These are phyloP conservation scores for Gossypioides kirkii DNA, from an alignment of 345 rosid genomes.

Conservation along the genomic window DNA sequence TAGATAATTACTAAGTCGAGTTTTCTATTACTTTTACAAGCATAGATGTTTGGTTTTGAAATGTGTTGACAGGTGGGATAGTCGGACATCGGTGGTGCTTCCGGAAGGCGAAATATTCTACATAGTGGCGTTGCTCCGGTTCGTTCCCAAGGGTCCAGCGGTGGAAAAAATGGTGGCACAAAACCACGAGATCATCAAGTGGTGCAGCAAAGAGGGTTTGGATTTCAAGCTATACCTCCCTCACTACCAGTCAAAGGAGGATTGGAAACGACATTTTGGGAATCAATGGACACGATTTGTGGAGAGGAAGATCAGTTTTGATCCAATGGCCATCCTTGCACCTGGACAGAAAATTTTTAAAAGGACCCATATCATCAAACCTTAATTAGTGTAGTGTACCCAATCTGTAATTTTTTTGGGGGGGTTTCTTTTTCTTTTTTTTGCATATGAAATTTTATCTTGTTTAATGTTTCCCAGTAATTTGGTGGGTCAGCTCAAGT, in stretches of 20 bases:
- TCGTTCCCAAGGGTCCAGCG: conserved; percentile 29
- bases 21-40: neutral
- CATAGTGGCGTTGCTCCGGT: conserved; percentile 79
- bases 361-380: conserved; percentile 27
- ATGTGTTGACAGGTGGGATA: conserved; percentile 55
- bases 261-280: conserved; percentile 85
- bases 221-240: conserved; percentile 87
- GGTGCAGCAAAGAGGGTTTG: conserved; percentile 42
- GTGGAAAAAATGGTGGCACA: conserved; percentile 53
- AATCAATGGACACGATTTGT: conserved; percentile 62
- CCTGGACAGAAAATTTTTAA: conserved; percentile 85
- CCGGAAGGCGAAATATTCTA: conserved; percentile 87
- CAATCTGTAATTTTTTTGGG: neutral
- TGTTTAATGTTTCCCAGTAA: neutral
- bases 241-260: conserved; percentile 69
- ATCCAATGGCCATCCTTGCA: conserved; percentile 85
- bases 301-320: conserved; percentile 56
- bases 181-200: conserved; percentile 54
- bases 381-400: neutral
- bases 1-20: too few relatives aligned
- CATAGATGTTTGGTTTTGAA: neutral
- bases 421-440: neutral
- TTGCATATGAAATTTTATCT: neutral
- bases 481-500: conserved; percentile 5
- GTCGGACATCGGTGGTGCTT: conserved; percentile 51